phyloP scores from a whole-genome alignment of 2,329 filamentous ascomycete genomes.

The Ustulina deusta region DNA sequence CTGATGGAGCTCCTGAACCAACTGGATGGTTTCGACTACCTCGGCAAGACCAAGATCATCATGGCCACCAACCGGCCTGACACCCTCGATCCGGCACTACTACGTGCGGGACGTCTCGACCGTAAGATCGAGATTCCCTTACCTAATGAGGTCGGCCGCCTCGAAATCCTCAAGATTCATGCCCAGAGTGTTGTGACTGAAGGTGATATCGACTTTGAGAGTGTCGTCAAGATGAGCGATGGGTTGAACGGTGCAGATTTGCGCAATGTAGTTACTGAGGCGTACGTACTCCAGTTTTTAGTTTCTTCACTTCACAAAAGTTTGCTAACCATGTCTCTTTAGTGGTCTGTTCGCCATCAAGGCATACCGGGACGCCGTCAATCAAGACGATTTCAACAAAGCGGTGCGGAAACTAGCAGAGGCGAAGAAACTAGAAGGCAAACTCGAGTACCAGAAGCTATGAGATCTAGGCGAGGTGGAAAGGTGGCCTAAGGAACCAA shows the following conservation, averaged over 20 bases:
- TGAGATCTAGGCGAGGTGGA: conserved; percentile 57
- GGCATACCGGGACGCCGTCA: conserved; percentile 94
- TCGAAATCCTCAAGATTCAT: conserved; percentile 99
- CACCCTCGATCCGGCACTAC: conserved; percentile 90
- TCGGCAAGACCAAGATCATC: conserved; percentile 99
- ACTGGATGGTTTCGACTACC: conserved; percentile 98
- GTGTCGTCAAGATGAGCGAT: conserved; percentile 99
- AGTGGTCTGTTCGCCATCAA: conserved; percentile 98
- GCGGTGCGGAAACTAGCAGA: conserved; percentile 97
- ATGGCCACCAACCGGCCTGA: conserved; percentile 99
- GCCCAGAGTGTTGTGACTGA: conserved; percentile 86
- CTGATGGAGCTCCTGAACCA: conserved; percentile 99
- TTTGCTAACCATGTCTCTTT: conserved; percentile 43
- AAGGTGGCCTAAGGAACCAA: not conserved
- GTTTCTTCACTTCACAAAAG: conserved; percentile 27
- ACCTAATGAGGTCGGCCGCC: conserved; percentile 93
- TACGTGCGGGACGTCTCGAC: conserved; percentile 93
- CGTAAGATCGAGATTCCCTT: conserved; percentile 98
- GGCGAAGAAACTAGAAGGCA: conserved; percentile 98
- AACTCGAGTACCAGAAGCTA: conserved; percentile 96
- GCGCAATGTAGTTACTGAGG: conserved; percentile 97
- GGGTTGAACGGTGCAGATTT: conserved; percentile 97
- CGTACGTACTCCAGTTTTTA: conserved; percentile 72
- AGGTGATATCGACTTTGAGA: conserved; percentile 98
- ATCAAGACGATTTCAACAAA: conserved; percentile 99